A percentile compares a stretch with the other conserved stretches of the same genome.
Conservation (phyloP, 176 grass and related monocot species). For the Chrysopogon serrulatus region DNA sequence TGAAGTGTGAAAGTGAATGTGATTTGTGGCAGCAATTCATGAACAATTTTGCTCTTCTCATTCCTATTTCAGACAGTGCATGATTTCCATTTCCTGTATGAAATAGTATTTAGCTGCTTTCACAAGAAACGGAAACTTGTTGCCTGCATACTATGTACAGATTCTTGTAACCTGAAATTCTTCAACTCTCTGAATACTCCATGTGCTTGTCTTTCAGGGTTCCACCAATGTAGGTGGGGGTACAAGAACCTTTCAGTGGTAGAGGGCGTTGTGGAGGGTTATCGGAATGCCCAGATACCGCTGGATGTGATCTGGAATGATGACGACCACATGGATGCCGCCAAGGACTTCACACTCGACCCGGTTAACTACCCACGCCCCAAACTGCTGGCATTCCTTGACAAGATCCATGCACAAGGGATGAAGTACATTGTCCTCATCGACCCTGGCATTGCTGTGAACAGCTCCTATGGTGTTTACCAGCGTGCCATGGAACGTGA, state of each 20-base stretch:
- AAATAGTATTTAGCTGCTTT: neutral
- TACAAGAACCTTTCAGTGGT: conserved; percentile 93
- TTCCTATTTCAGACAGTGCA: neutral
- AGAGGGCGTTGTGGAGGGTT: conserved; percentile 74
- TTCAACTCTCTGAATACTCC: neutral
- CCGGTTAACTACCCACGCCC: conserved; percentile 74
- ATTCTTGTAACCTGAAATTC: neutral
- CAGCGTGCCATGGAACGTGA: conserved; percentile 66
- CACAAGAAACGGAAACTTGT: neutral
- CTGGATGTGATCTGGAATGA: conserved; percentile 98
- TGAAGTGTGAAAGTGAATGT: neutral
- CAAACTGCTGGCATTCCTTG: conserved; percentile 67
- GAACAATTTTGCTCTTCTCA: too few relatives aligned
- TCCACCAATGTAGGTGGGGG: conserved; percentile 97
- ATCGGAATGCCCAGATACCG: conserved; percentile 72
- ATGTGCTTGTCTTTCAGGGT: conserved; percentile 43
- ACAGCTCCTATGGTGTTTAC: conserved; percentile 71
- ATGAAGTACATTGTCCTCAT: conserved; percentile 98
- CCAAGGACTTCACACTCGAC: conserved; percentile 88
- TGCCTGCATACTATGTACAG: neutral
- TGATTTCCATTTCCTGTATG: neutral
- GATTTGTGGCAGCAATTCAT: neutral
- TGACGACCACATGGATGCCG: conserved; percentile 89
- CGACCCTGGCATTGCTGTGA: conserved; percentile 84
- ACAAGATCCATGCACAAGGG: conserved; percentile 63